Evolutionary conservation across 2,329 filamentous ascomycete species (phyloP).

Genomic region (Penicillium sp.): DNA sequence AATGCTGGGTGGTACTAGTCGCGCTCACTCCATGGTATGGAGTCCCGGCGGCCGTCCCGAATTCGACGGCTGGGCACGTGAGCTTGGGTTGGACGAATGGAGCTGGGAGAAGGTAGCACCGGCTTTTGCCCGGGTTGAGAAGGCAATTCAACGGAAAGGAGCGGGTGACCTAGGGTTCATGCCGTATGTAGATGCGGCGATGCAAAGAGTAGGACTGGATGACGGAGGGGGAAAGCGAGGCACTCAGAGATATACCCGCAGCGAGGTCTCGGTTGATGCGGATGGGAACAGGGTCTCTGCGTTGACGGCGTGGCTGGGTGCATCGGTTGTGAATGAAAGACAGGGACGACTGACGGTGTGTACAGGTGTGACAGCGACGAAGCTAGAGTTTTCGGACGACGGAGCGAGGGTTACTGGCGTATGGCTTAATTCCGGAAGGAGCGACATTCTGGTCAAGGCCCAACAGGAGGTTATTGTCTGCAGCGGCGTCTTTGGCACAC

Average conservation of each 20-base stretch:
- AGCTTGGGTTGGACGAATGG: background rate
- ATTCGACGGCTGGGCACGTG: constrained; percentile 2
- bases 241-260: background rate
- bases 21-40: constrained; percentile 1
- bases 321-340: background rate
- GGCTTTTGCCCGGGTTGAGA: background rate
- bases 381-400: background rate
- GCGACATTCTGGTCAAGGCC: background rate
- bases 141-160: background rate
- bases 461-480: background rate
- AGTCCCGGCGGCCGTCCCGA: background rate
- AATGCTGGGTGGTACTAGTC: background rate
- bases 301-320: background rate
- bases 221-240: background rate
- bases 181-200: background rate
- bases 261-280: constrained; percentile 1
- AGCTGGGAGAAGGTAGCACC: constrained; percentile 1
- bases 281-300: background rate
- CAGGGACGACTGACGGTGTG: background rate
- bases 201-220: background rate
- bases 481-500: constrained; percentile 3
- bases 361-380: background rate
- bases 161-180: background rate
- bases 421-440: background rate
- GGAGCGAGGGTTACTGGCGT: background rate